Evolutionary conservation across 1,284 basidiomycete genomes (phyloP).

Genomic region (Agroathelia rolfsii): DNA sequence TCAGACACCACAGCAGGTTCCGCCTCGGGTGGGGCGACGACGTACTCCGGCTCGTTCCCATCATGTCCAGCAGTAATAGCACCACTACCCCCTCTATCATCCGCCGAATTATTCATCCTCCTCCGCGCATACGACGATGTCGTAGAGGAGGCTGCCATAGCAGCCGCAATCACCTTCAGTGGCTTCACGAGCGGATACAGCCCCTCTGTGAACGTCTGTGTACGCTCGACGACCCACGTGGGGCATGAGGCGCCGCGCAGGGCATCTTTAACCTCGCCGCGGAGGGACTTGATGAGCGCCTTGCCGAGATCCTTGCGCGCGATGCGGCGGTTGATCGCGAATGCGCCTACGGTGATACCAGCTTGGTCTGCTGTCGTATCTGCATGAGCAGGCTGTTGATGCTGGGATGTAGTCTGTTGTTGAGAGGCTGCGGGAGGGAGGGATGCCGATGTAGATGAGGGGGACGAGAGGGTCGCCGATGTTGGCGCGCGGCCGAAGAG

Average conservation of each 20-base stretch:
- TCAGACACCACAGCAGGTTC: slow-evolving; percentile 44
- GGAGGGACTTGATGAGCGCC: slow-evolving; percentile 47
- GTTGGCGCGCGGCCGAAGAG: slow-evolving; percentile 43
- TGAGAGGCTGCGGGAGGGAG: slow-evolving; percentile 17
- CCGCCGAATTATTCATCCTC: slow-evolving; percentile 13
- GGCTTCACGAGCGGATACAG: slow-evolving; percentile 41
- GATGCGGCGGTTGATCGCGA: slow-evolving; percentile 45
- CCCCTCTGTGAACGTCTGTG: slow-evolving; percentile 40
- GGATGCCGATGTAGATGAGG: slow-evolving; percentile 12
- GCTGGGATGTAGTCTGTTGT: slow-evolving; percentile 14
- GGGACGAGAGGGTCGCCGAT: too few species aligned
- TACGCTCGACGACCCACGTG: slow-evolving; percentile 57
- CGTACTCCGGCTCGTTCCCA: slow-evolving; percentile 20
- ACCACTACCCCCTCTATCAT: too few species aligned
- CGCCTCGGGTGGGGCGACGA: slow-evolving; percentile 30
- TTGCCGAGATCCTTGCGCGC: slow-evolving; percentile 48
- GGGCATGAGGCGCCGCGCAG: slow-evolving; percentile 31
- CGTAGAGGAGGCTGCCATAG: too few species aligned
- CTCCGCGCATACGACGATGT: too few species aligned
- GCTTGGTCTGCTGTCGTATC: slow-evolving; percentile 19
- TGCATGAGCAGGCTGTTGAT: slow-evolving; percentile 16
- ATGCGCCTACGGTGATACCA: slow-evolving; percentile 44
- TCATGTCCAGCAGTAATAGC: too few species aligned
- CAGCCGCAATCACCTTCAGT: too few species aligned
- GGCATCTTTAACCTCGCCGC: slow-evolving; percentile 44